Conservation (phyloP, 2,329 filamentous ascomycete genomes). For the Cladosporium sp. region DNA sequence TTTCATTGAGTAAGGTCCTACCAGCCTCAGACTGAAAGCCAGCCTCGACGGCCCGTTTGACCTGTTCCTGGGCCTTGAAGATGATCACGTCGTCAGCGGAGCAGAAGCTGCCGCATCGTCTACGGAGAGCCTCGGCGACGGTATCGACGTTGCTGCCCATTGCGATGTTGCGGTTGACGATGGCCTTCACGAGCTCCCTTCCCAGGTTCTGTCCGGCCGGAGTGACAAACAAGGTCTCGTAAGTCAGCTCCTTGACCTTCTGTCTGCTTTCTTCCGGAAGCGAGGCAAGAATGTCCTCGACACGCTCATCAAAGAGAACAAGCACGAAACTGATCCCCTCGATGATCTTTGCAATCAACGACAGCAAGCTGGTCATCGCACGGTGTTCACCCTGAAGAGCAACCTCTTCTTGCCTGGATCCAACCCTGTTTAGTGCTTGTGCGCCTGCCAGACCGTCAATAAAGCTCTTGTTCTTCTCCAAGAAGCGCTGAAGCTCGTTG, state of each 20-base stretch:
- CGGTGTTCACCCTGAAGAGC: conserved; percentile 92
- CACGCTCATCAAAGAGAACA: conserved; percentile 89
- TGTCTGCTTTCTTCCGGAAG: conserved; percentile 67
- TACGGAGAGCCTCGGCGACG: conserved; percentile 86
- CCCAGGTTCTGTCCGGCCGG: conserved; percentile 79
- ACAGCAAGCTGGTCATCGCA: conserved; percentile 79
- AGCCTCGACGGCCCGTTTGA: conserved; percentile 82
- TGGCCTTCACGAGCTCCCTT: conserved; percentile 92
- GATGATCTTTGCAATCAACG: conserved; percentile 83
- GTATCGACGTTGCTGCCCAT: conserved; percentile 97
- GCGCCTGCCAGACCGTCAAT: conserved; percentile 94
- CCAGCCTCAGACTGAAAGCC: conserved; percentile 70
- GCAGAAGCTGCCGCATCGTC: conserved; percentile 94
- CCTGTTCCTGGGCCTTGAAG: conserved; percentile 94
- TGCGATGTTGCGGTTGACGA: conserved; percentile 96
- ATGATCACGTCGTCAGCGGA: conserved; percentile 95
- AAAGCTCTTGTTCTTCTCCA: conserved; percentile 80
- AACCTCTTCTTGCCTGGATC: conserved; percentile 84
- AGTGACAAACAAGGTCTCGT: conserved; percentile 80
- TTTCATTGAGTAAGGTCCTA: conserved; percentile 80
- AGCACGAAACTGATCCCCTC: conserved; percentile 96
- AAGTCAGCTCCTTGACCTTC: conserved; percentile 73
- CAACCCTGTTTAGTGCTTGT: conserved; percentile 72
- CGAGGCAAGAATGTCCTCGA: conserved; percentile 78
- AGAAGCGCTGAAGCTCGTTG: conserved; percentile 72